Evolutionary conservation across 179 eudicot species (phyloP).

Genomic region (Heliamphora pulchella): DNA sequence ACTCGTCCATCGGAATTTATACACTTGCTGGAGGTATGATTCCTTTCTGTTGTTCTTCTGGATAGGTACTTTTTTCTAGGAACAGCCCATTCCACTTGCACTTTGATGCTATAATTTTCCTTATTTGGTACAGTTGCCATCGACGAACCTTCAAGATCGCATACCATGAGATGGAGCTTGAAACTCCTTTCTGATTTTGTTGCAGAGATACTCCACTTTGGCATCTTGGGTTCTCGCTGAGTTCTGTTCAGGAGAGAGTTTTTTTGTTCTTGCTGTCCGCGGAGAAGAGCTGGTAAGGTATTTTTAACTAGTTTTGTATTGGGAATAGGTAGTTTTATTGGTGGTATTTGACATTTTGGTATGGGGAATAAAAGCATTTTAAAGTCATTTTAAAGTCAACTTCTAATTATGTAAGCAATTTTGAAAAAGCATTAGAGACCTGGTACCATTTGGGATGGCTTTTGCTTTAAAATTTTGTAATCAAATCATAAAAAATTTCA

Average conservation of each 20-base stretch:
- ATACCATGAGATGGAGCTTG: conserved; percentile 22
- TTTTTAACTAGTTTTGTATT: not conserved
- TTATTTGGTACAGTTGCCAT: conserved; percentile 5
- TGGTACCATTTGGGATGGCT: too few relatives aligned
- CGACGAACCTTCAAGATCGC: conserved; percentile 18
- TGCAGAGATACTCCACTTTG: conserved; percentile 10
- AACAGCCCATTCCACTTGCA: conserved; percentile 20
- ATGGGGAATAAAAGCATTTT: not conserved
- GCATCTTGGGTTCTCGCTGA: conserved; percentile 13
- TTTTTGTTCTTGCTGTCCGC: not conserved
- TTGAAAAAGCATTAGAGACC: too few relatives aligned
- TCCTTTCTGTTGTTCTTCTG: conserved; percentile 7
- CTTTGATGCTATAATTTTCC: conserved; percentile 13
- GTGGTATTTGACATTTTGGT: conserved; percentile 19
- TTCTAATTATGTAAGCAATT: not conserved
- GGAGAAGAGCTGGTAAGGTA: not conserved
- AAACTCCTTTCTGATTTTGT: conserved; percentile 16
- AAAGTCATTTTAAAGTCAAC: too few relatives aligned
- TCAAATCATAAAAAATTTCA: too few relatives aligned
- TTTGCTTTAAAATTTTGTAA: too few relatives aligned
- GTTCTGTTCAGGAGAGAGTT: not conserved
- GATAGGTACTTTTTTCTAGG: conserved; percentile 5
- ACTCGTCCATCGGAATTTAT: conserved; percentile 18
- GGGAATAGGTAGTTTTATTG: not conserved
- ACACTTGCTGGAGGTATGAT: conserved; percentile 19